Conservation (phyloP, 2,329 filamentous ascomycete species). For the Aspergillus pseudoviridinutans region DNA sequence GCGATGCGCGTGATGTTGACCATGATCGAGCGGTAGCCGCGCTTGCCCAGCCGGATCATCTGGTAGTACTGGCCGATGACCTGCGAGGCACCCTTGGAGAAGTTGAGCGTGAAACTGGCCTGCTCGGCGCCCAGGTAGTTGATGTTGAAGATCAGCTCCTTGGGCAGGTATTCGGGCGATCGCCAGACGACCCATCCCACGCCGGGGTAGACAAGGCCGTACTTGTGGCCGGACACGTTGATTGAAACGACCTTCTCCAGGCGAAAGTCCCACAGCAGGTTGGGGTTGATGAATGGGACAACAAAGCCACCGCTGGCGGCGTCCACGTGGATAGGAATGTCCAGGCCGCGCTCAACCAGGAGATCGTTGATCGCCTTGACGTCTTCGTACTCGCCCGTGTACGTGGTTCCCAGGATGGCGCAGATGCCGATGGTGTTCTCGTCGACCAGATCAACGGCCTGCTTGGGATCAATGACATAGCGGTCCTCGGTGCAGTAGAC, state of each 20-base stretch:
- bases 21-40: slow-evolving; percentile 91
- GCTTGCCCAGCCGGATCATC: slow-evolving; percentile 88
- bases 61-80: slow-evolving; percentile 98
- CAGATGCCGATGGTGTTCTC: slow-evolving; percentile 87
- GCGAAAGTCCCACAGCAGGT: slow-evolving; percentile 87
- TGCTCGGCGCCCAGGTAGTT: slow-evolving; percentile 97
- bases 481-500: slow-evolving; percentile 60
- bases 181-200: slow-evolving; percentile 95
- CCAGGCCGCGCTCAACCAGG: slow-evolving; percentile 67
- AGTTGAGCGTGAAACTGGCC: slow-evolving; percentile 94
- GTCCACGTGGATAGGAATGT: slow-evolving; percentile 89
- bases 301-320: slow-evolving; percentile 91
- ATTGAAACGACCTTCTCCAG: slow-evolving; percentile 86
- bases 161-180: slow-evolving; percentile 73
- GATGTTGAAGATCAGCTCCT: slow-evolving; percentile 97
- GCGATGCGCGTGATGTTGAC: slow-evolving; percentile 84
- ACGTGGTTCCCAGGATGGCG: slow-evolving; percentile 84
- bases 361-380: slow-evolving; percentile 89
- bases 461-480: slow-evolving; percentile 61
- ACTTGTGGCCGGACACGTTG: slow-evolving; percentile 92
- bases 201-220: slow-evolving; percentile 76
- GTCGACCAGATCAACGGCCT: slow-evolving; percentile 59
- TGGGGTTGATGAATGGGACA: slow-evolving; percentile 81
- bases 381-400: slow-evolving; percentile 94
- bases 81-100: slow-evolving; percentile 90